Evolutionary conservation across 441 rosid genomes (phyloP), one percentile per base, ranked within the genome.

Genomic region (Gossypium davidsonii): DNA sequence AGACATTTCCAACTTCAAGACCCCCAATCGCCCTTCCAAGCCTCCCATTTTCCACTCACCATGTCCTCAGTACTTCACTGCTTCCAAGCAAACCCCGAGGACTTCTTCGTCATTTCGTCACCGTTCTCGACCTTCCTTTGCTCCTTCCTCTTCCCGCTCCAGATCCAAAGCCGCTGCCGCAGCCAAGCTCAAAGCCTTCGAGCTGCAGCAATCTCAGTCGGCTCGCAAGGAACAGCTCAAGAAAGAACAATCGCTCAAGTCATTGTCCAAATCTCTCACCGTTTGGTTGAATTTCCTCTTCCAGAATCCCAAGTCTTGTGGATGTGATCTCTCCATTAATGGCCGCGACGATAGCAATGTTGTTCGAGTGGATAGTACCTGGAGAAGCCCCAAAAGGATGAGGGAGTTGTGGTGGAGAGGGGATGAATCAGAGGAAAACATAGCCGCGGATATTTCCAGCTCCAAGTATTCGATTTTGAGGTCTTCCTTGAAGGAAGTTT

Each of bases 231-330:
- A 83, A 0, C 87, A 89, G 53, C 74, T 83, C 66, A 82, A 42
- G 69, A 90, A 91, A 70, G 91, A 94, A 76, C 85, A 76, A 15
- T 83, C 85, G 4, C 88, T 94, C 7, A 87, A 82, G 70, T 84
- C 90, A 2, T 86, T 92, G 28, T 79, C 93, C 23, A 92, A 87
- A 70, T 91, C 97, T 11, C 91, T 94, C 28, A 79, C 94, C 1
- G 90, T 87, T 4, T 94, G 98, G 97, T 93, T 94, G 37, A 92
- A 89, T 79, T 92, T 89, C 83, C 79, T 94, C 15, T 55, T 91
- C 42, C 83, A 85, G 23, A 88, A 83, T 69, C 98, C 97, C 23
- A 74, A 7, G 8, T 86, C 69, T 23, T 91, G 97, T 52, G 97
- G 94, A 51, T 91, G 95, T 59, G 75, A 74, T 57, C 57, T 75